phyloP scores from a whole-genome alignment of 1,139 yeast genomes.

The Candida sanyaensis region DNA sequence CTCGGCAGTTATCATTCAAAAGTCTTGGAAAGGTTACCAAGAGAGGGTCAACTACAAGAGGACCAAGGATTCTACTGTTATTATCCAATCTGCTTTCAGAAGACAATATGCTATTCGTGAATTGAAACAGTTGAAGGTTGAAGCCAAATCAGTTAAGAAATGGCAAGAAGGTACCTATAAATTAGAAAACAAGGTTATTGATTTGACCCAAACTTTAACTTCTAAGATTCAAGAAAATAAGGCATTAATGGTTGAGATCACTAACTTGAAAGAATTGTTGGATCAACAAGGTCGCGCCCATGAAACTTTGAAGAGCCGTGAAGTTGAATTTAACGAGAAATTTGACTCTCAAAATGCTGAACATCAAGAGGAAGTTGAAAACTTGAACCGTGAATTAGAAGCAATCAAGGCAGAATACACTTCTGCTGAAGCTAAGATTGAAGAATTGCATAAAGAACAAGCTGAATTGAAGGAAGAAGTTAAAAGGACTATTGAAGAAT shows the following conservation, averaged over 20 bases:
- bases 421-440: conserved; percentile 63
- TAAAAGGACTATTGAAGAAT: conserved; percentile 58
- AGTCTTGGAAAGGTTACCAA: conserved; percentile 57
- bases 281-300: conserved; percentile 62
- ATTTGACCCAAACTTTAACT: conserved; percentile 82
- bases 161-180: conserved; percentile 89
- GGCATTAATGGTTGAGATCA: conserved; percentile 63
- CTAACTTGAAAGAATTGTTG: conserved; percentile 53
- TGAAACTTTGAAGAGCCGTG: conserved; percentile 56
- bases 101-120: conserved; percentile 71
- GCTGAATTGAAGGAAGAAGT: conserved; percentile 65
- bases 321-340: conserved; percentile 52
- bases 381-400: conserved; percentile 59
- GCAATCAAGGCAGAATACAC: conserved; percentile 60
- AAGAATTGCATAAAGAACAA: conserved; percentile 66
- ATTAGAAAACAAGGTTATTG: conserved; percentile 93
- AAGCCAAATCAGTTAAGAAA: conserved; percentile 89
- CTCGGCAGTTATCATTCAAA: conserved; percentile 75
- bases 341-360: conserved; percentile 46
- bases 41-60: conserved; percentile 49
- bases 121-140: conserved; percentile 65
- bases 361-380: conserved; percentile 53
- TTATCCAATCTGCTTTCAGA: conserved; percentile 78
- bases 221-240: conserved; percentile 80
- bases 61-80: conserved; percentile 55